Base-by-base conservation (phyloP, 2,329 filamentous ascomycete genomes). In the Calonectria leucothoes region DNA sequence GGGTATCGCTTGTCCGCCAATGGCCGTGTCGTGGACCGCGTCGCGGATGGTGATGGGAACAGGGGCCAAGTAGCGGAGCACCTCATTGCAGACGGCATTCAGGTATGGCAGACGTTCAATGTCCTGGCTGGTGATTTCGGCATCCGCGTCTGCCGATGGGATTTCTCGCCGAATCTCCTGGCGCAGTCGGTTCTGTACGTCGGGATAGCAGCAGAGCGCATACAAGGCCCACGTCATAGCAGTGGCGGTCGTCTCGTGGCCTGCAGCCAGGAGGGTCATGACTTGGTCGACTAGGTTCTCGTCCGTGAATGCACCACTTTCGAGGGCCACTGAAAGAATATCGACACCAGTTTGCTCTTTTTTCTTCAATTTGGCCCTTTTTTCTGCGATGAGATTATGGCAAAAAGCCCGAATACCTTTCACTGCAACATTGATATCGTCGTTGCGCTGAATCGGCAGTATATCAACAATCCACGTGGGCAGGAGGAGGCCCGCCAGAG, bases 191-290 rank as follows among this genome's bases (percentile, higher is more conserved):
- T 83, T 84, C 84, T 97, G 94, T 2, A 94, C 86, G 0, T 91
- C 88, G 0, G 91, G 92, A 77, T 95, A 84, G 25, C 88, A 88
- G 77, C 91, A 91, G n/a, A 97, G 89, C 48, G 93, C 85, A 81
- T 95, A 94, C 10, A 92, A 84, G 4, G 92, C 90, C 93, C 94
- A 96, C n/a, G 92, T 93, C 81, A 97, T 88, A n/a, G 94, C 89
- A 1, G 92, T 89, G 1, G 94, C 91, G 0, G 94, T 96, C 0
- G 94, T 96, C 84, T 96, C 94, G 82, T 96, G 94, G 29, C 93
- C 93, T 0, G 95, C 95, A 0, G 93, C 93, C 6, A 97, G 90
- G 86, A 97, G 96, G 0, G 94, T 97, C 94, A 97, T 97, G 82
- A 97, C 90, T 84, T 98, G 95, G 82, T 97, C 94, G 45, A 95